These are phyloP conservation scores for Phytophthora nicotianae DNA, from an alignment of 352 stramenopile species.

Conservation along the genomic window DNA sequence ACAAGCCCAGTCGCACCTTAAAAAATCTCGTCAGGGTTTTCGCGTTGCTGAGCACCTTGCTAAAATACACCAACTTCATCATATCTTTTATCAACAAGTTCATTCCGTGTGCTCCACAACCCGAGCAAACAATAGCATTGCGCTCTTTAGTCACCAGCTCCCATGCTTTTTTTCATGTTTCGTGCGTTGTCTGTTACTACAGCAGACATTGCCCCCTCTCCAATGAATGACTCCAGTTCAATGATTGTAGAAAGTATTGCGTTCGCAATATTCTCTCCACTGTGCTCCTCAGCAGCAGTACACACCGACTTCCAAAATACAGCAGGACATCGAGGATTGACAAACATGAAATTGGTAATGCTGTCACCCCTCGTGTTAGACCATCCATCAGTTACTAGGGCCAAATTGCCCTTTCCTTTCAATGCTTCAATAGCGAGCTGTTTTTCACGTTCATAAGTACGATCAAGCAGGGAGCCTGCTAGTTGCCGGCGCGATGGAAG, in stretches of 20 bases:
- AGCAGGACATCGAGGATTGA: neutral
- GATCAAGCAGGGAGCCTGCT: neutral
- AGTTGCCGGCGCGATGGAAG: conserved; percentile 6
- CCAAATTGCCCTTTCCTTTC: neutral
- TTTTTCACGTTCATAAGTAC: neutral
- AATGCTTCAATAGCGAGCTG: neutral
- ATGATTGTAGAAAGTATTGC: conserved; percentile 7
- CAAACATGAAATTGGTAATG: conserved; percentile 24
- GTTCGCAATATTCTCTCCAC: neutral
- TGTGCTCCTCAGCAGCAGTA: neutral
- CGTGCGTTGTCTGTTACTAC: conserved; percentile 23
- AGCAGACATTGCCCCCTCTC: neutral
- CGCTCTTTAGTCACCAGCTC: neutral
- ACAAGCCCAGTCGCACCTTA: too few relatives aligned
- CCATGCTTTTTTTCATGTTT: conserved; percentile 20
- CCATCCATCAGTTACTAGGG: conserved; percentile 10
- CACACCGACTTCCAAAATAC: conserved; percentile 16
- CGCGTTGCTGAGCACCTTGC: too few relatives aligned
- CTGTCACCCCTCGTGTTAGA: conserved; percentile 10
- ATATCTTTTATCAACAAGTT: conserved; percentile 27
- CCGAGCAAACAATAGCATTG: conserved; percentile 11
- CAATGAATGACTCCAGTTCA: neutral
- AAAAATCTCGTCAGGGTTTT: too few relatives aligned
- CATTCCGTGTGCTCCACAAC: conserved; percentile 13
- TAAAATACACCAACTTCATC: conserved; percentile 5